These are phyloP conservation scores for Polyporus arcularius DNA, from an alignment of 768 basidiomycete species.

Conservation along the genomic window DNA sequence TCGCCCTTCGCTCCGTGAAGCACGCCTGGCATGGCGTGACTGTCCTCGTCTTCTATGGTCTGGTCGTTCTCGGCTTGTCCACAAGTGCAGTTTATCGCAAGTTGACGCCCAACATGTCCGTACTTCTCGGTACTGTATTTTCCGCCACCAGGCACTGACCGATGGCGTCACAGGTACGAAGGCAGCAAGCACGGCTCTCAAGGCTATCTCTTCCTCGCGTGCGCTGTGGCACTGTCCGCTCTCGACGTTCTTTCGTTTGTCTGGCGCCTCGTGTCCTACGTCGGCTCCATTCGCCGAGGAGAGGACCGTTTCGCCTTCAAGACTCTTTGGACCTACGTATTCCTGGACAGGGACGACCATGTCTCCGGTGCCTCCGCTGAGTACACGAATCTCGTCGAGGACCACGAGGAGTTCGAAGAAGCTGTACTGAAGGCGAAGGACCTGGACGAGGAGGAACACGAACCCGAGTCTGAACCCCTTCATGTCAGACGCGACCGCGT, in stretches of 20 bases:
- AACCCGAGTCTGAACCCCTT: not conserved
- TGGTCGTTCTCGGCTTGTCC: slow-evolving; percentile 64
- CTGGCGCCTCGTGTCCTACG: slow-evolving; percentile 52
- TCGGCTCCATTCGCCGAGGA: slow-evolving; percentile 34
- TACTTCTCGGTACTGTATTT: slow-evolving; percentile 18
- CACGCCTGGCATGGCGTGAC: slow-evolving; percentile 63
- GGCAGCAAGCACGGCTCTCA: slow-evolving; percentile 60
- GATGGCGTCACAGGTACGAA: slow-evolving; percentile 57
- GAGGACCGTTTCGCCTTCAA: slow-evolving; percentile 47
- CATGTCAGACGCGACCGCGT: slow-evolving; percentile 22
- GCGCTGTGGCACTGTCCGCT: slow-evolving; percentile 46
- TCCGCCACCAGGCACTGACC: slow-evolving; percentile 3
- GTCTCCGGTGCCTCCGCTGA: slow-evolving; percentile 37
- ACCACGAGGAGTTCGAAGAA: slow-evolving; percentile 55
- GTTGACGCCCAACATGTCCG: slow-evolving; percentile 81
- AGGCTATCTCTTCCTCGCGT: slow-evolving; percentile 57
- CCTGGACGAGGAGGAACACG: slow-evolving; percentile 14
- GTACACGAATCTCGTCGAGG: slow-evolving; percentile 63
- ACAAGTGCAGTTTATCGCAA: slow-evolving; percentile 74
- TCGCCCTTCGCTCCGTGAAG: slow-evolving; percentile 76
- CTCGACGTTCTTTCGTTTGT: slow-evolving; percentile 56
- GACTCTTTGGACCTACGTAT: slow-evolving; percentile 56
- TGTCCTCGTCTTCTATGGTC: slow-evolving; percentile 62
- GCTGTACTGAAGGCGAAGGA: slow-evolving; percentile 39
- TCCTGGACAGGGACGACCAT: slow-evolving; percentile 49